Conservation (phyloP, 2,329 filamentous ascomycete genomes). For the Trichothecium roseum region DNA sequence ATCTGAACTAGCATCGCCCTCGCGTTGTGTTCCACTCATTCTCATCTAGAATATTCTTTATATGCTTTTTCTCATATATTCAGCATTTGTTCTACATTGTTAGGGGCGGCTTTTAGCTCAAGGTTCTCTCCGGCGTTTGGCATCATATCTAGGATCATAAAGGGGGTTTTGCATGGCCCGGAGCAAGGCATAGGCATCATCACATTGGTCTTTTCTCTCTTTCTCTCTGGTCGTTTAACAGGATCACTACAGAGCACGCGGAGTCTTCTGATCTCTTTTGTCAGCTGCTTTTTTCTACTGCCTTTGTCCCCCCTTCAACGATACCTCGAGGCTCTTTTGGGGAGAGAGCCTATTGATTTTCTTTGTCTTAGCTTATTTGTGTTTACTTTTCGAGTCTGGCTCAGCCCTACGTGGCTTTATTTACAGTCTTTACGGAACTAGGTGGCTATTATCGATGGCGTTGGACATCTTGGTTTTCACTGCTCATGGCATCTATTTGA, state of each 20-base stretch:
- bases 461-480: slow-evolving; percentile 3
- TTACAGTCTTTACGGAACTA: background rate
- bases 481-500: slow-evolving; percentile 4
- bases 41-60: slow-evolving; percentile 8
- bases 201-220: background rate
- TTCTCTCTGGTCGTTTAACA: background rate
- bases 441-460: no score
- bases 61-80: slow-evolving; percentile 4
- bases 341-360: slow-evolving; percentile 3
- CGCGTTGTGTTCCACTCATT: background rate
- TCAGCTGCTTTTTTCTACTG: slow-evolving; percentile 1
- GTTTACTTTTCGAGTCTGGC: background rate
- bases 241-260: background rate
- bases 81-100: slow-evolving; percentile 2
- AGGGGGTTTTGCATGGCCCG: slow-evolving; percentile 1
- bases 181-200: background rate
- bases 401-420: background rate
- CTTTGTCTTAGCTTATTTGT: background rate
- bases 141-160: background rate
- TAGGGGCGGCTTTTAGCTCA: background rate
- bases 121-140: slow-evolving; percentile 3
- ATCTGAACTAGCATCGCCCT: slow-evolving; percentile 32
- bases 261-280: background rate
- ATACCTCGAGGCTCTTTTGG: slow-evolving; percentile 6
- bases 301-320: slow-evolving; percentile 2